Evolutionary conservation across 2,329 filamentous ascomycete genomes (phyloP).

Genomic region (Penicillium sclerotigenum): DNA sequence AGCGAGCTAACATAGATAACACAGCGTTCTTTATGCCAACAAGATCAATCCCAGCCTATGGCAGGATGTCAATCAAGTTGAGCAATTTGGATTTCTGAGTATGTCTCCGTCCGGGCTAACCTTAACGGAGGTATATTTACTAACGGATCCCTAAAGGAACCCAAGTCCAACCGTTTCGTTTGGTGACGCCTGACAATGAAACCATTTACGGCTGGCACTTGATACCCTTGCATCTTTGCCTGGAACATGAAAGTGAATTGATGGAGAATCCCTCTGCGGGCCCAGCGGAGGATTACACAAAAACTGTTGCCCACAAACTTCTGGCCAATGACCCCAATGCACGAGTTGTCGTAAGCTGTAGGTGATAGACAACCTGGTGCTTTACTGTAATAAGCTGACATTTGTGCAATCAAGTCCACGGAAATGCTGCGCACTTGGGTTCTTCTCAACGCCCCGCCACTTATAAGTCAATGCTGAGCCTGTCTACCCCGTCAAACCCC

Average conservation of each 20-base stretch:
- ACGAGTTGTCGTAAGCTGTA: constrained; percentile 56
- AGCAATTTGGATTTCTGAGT: constrained; percentile 85
- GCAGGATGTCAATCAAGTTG: constrained; percentile 70
- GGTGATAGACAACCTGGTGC: constrained; percentile 11
- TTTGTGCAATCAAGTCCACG: constrained; percentile 35
- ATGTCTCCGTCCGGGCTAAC: constrained; percentile 24
- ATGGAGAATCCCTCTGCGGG: constrained; percentile 54
- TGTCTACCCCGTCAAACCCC: constrained; percentile 58
- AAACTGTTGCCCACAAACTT: constrained; percentile 50
- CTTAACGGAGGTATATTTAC: background rate
- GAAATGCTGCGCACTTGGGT: constrained; percentile 81
- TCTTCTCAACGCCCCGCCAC: constrained; percentile 72
- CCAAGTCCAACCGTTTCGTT: constrained; percentile 81
- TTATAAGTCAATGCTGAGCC: constrained; percentile 72
- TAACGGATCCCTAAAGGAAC: constrained; percentile 56
- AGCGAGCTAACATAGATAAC: constrained; percentile 4
- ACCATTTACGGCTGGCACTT: constrained; percentile 88
- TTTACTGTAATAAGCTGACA: constrained; percentile 9
- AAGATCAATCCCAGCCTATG: constrained; percentile 70
- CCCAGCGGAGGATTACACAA: constrained; percentile 45
- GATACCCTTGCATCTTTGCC: constrained; percentile 73
- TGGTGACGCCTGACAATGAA: constrained; percentile 72
- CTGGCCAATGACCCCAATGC: constrained; percentile 51
- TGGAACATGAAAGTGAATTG: constrained; percentile 65
- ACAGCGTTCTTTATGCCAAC: constrained; percentile 78